A percentile compares a stretch with the other conserved stretches of the same genome.
These are phyloP conservation scores for Magnusiomyces paraingens DNA, from an alignment of 1,139 yeast genomes.

Conservation along the genomic window DNA sequence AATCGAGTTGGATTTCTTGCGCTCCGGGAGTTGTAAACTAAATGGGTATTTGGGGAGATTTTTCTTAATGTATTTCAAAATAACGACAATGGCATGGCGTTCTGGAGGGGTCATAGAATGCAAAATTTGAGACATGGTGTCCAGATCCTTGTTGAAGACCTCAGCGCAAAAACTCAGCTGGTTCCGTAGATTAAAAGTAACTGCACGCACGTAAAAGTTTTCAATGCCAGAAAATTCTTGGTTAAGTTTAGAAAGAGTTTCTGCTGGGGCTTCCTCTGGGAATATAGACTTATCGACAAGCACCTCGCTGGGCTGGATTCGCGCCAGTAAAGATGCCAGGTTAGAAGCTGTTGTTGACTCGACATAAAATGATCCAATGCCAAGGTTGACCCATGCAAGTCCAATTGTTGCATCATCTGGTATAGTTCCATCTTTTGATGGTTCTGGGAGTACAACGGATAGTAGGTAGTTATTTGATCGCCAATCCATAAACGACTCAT, in stretches of 20 bases:
- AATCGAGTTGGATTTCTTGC: conserved; percentile 43
- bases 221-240: conserved; percentile 55
- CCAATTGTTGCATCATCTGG: conserved; percentile 50
- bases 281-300: conserved; percentile 37
- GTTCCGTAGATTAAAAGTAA: conserved; percentile 33
- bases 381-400: conserved; percentile 81
- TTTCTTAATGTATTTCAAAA: conserved; percentile 51
- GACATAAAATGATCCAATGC: conserved; percentile 70
- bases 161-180: conserved; percentile 16
- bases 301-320: conserved; percentile 66
- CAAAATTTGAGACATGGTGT: conserved; percentile 21
- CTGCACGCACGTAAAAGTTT: conserved; percentile 55
- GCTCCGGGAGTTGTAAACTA: conserved; percentile 47
- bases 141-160: conserved; percentile 1
- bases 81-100: conserved; percentile 47
- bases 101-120: conserved; percentile 37
- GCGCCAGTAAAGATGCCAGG: conserved; percentile 53
- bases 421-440: conserved; percentile 19
- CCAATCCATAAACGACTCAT: conserved; percentile 74
- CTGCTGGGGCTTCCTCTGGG: conserved; percentile 29
- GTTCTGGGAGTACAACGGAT: conserved; percentile 39
- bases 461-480: conserved; percentile 65
- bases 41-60: conserved; percentile 47
- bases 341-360: conserved; percentile 53
- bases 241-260: conserved; percentile 40